A percentile compares a stretch with the other conserved stretches of the same genome.
Conservation (phyloP, 2,329 filamentous ascomycete species). For the Parafenestella ontariensis region DNA sequence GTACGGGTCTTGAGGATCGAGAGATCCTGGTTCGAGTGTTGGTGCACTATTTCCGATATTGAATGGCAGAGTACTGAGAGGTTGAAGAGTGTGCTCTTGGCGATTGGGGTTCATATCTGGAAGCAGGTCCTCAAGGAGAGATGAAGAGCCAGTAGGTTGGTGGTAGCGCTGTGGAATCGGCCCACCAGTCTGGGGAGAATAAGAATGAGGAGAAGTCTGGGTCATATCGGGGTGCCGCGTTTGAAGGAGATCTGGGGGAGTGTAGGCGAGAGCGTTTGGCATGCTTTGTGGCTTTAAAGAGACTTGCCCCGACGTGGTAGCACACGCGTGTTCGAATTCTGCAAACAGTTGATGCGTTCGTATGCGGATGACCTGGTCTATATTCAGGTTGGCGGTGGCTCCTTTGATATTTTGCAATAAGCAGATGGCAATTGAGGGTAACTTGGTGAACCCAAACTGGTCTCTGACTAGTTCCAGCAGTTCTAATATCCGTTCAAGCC, state of each 20-base stretch:
- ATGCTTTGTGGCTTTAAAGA: neutral
- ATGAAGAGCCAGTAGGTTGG: constrained; percentile 9
- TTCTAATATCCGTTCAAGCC: constrained; percentile 25
- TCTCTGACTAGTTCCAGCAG: constrained; percentile 28
- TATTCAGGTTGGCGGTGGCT: constrained; percentile 8
- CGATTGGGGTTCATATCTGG: constrained; percentile 26
- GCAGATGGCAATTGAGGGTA: constrained; percentile 34
- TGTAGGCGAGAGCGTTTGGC: neutral
- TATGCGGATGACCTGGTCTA: constrained; percentile 18
- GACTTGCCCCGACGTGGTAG: neutral
- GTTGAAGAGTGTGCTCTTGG: constrained; percentile 1
- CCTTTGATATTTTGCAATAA: constrained; percentile 28
- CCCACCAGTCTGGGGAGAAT: constrained; percentile 8
- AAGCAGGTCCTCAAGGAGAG: constrained; percentile 28
- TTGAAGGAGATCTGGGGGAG: constrained; percentile 6
- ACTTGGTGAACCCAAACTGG: constrained; percentile 28
- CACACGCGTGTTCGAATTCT: constrained; percentile 18
- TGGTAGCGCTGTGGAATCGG: constrained; percentile 2
- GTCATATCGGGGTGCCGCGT: constrained; percentile 11
- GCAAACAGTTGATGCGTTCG: constrained; percentile 20
- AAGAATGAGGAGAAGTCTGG: constrained; percentile 17
- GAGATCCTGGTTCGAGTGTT: neutral
- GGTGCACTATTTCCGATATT: constrained; percentile 3
- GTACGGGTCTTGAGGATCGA: constrained; percentile 17
- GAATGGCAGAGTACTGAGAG: constrained; percentile 14